These are phyloP conservation scores for Trypethelium eluteriae DNA, from an alignment of 495 filamentous ascomycete species.

Conservation along the genomic window DNA sequence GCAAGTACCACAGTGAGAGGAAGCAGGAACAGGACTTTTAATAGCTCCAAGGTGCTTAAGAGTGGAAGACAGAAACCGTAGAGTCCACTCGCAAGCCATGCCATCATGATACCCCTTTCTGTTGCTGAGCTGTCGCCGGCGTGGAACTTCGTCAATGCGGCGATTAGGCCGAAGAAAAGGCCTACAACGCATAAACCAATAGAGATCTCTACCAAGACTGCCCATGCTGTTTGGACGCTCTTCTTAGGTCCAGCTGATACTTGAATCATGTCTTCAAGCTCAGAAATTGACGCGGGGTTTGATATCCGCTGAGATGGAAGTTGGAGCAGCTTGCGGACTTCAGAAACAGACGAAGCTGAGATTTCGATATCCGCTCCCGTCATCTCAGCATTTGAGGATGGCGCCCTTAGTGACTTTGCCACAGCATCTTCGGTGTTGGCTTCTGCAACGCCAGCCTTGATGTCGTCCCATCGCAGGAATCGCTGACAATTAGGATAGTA, in stretches of 20 bases:
- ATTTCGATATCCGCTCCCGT: slow-evolving; percentile 2
- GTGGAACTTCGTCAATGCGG: slow-evolving; percentile 7
- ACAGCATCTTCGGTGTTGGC: slow-evolving; percentile 7
- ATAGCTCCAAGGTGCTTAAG: slow-evolving; percentile 5
- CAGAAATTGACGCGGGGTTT: slow-evolving; percentile 2
- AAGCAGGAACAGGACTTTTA: slow-evolving; percentile 7
- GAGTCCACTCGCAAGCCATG: slow-evolving; percentile 3
- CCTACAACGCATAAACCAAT: slow-evolving; percentile 6
- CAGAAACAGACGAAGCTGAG: slow-evolving; percentile 1
- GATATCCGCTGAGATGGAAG: slow-evolving; percentile 7
- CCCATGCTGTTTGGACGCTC: slow-evolving; percentile 2
- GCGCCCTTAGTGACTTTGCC: slow-evolving; percentile 8
- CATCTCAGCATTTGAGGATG: neutral
- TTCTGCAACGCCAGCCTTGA: slow-evolving; percentile 1
- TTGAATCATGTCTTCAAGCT: slow-evolving; percentile 10
- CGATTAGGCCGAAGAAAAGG: neutral
- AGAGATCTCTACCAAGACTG: slow-evolving; percentile 6
- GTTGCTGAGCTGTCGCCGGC: slow-evolving; percentile 5
- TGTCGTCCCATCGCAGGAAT: slow-evolving; percentile 7
- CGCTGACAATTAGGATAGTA: slow-evolving; percentile 9
- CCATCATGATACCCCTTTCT: neutral
- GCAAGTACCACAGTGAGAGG: slow-evolving; percentile 6
- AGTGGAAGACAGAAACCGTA: slow-evolving; percentile 8
- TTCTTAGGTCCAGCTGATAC: neutral
- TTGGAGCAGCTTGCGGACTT: slow-evolving; percentile 6